Conservation (phyloP, 345 rosid species). For the Hevea brasiliensis region DNA sequence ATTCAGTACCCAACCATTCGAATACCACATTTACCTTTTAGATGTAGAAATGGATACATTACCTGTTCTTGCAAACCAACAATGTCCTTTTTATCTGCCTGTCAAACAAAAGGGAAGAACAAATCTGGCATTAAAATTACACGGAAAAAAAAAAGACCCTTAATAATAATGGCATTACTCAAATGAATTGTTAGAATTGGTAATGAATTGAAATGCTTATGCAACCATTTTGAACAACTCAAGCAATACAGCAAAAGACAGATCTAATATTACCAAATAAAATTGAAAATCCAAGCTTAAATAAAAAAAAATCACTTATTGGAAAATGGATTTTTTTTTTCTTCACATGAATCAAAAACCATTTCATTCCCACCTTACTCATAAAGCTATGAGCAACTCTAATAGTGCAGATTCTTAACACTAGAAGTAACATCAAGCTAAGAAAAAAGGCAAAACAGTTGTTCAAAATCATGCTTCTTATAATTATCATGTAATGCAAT, state of each 20-base stretch:
- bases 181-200: not conserved
- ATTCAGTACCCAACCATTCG: slow-evolving; percentile 2
- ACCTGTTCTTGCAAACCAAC: slow-evolving; percentile 36
- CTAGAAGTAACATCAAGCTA: not conserved
- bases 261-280: not conserved
- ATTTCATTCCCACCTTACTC: not conserved
- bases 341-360: no score
- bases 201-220: not conserved
- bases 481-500: no score
- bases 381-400: not conserved
- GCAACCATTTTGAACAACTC: not conserved
- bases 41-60: not conserved
- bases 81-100: slow-evolving; percentile 29
- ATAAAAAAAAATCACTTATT: not conserved
- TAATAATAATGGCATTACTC: not conserved
- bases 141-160: not conserved
- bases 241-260: not conserved
- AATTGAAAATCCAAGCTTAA: not conserved
- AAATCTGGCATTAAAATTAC: slow-evolving; percentile 9
- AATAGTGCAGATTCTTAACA: not conserved
- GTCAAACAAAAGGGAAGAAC: not conserved
- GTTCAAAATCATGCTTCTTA: no score
- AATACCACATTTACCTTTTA: not conserved
- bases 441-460: no score
- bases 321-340: not conserved